phyloP scores from a whole-genome alignment of 129 eudicot genomes.

The Flaveria linearis region DNA sequence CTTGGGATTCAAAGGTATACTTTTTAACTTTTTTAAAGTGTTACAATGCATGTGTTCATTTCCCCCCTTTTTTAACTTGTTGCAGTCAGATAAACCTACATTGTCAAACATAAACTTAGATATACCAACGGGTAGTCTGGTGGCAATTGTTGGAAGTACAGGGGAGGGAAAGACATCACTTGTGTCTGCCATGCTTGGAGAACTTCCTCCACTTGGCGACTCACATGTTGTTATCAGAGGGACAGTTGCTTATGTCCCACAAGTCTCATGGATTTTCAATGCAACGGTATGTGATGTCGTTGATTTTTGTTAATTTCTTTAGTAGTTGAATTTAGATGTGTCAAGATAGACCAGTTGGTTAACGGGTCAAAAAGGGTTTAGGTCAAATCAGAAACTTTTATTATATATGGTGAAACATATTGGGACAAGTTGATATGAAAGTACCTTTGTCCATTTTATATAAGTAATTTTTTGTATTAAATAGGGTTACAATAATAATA shows the following conservation, averaged over 20 bases:
- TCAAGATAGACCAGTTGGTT: neutral
- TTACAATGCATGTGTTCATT: neutral
- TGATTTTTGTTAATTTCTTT: neutral
- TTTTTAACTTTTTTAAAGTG: neutral
- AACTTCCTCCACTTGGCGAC: conserved; percentile 75
- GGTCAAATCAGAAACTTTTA: neutral
- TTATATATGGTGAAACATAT: neutral
- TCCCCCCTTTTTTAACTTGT: neutral
- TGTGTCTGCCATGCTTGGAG: conserved; percentile 95
- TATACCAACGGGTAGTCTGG: conserved; percentile 71
- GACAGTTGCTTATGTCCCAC: conserved; percentile 92
- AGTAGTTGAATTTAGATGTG: neutral
- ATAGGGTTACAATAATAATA: neutral
- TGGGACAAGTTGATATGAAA: neutral
- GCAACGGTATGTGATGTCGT: conserved; percentile 66
- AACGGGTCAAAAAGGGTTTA: neutral
- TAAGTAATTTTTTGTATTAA: neutral
- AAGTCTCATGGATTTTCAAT: conserved; percentile 94
- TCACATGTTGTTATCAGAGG: conserved; percentile 77
- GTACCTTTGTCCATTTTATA: conserved; percentile 6
- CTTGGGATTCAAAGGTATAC: conserved; percentile 91
- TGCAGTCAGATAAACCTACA: conserved; percentile 81
- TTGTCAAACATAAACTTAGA: conserved; percentile 74
- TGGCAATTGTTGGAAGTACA: conserved; percentile 92
- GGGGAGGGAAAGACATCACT: conserved; percentile 98